Evolutionary conservation across 2,329 filamentous ascomycete genomes (phyloP).

Genomic region (Byssoonygena ceratinophila): DNA sequence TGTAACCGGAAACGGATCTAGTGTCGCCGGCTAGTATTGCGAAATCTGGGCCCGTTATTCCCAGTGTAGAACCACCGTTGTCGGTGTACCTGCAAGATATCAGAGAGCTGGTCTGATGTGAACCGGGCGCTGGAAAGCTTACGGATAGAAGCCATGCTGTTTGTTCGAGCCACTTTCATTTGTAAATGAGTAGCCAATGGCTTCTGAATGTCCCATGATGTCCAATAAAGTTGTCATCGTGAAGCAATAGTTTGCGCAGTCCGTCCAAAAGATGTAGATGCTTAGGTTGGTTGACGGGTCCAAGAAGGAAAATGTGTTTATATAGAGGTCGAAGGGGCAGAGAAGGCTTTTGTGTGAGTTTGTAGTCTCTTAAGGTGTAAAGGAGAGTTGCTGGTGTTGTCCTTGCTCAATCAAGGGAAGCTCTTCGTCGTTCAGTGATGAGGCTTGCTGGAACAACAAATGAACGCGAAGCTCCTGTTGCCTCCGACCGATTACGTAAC

Average conservation of each 20-base stretch:
- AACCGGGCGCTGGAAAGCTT: conserved; percentile 29
- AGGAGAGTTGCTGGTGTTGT: too few species aligned
- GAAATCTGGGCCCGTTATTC: conserved; percentile 88
- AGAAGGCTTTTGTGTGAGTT: neutral
- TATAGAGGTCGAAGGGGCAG: neutral
- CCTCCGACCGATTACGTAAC: conserved; percentile 4
- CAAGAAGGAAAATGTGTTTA: neutral
- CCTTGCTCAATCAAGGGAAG: neutral
- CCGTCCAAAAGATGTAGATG: neutral
- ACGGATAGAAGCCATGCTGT: conserved; percentile 90
- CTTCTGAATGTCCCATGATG: conserved; percentile 41
- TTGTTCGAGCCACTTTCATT: conserved; percentile 39
- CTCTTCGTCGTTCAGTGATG: neutral
- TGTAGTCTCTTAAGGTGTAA: too few species aligned
- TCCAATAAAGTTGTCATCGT: conserved; percentile 47
- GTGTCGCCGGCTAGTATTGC: conserved; percentile 96
- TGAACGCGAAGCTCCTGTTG: conserved; percentile 4
- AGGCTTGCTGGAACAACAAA: neutral
- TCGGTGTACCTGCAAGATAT: conserved; percentile 61
- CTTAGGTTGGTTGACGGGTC: neutral
- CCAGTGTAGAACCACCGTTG: conserved; percentile 92
- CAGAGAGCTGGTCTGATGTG: neutral
- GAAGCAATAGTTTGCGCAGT: conserved; percentile 8
- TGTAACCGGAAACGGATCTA: conserved; percentile 89
- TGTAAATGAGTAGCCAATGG: conserved; percentile 52